A percentile compares a stretch with the other conserved stretches of the same genome.
Conservation (phyloP, 164 flowering plant species). For the Aristolochia californica region DNA sequence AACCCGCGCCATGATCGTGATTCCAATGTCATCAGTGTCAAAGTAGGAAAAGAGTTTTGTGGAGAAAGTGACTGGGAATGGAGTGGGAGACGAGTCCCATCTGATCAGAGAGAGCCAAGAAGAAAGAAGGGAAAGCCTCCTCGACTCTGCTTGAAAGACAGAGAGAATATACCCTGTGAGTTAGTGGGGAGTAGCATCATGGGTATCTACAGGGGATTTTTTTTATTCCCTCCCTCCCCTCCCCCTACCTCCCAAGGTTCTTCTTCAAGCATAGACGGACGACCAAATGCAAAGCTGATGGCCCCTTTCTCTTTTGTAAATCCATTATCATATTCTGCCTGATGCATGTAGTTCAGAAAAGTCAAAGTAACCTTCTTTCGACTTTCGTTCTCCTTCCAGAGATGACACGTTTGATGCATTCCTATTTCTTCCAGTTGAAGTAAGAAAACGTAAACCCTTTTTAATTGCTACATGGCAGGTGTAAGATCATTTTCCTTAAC, state of each 20-base stretch:
- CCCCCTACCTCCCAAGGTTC: constrained; percentile 7
- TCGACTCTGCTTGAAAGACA: constrained; percentile 1
- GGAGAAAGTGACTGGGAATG: constrained; percentile 10
- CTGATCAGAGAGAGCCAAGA: neutral
- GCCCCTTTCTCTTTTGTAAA: neutral
- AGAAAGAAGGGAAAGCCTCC: neutral
- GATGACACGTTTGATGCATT: too few relatives aligned
- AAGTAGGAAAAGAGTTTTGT: constrained; percentile 15
- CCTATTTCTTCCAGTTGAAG: too few relatives aligned
- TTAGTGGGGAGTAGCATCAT: constrained; percentile 51
- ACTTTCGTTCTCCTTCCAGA: too few relatives aligned
- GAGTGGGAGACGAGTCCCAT: constrained; percentile 32
- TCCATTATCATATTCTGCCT: neutral
- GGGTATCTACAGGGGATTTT: constrained; percentile 15
- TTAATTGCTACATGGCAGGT: too few relatives aligned
- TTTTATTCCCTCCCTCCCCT: too few relatives aligned
- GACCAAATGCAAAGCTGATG: neutral
- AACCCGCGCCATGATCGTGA: neutral
- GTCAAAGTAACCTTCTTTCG: too few relatives aligned
- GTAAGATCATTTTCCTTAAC: too few relatives aligned
- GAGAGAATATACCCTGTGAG: constrained; percentile 27
- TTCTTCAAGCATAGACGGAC: constrained; percentile 1
- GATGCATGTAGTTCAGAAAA: too few relatives aligned
- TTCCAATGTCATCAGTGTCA: constrained; percentile 10
- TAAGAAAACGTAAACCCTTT: too few relatives aligned